Base-by-base conservation (phyloP, 495 filamentous ascomycete species). In the Podospora pseudopauciseta region DNA sequence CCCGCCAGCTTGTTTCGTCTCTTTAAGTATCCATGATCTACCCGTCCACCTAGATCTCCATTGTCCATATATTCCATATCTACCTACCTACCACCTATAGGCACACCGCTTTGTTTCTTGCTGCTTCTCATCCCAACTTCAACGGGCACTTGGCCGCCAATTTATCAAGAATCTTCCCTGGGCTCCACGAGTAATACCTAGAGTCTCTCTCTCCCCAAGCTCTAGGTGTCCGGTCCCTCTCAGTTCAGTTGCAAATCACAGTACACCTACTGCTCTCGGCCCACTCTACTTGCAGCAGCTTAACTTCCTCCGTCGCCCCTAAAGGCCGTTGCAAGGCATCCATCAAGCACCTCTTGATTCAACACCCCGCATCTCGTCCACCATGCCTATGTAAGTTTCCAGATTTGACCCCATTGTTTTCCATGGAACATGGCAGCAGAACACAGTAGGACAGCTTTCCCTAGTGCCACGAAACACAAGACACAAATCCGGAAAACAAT, bases 381-480 rank as follows among this genome's bases (percentile, higher is more conserved):
- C 63, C 53, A 79, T 79, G 77, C 77, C 77, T n/a, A 79, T 79
- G 77, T 79, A 71, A 76, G 76, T 71, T 62, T 6, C 18, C 26
- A 28, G 59, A 0, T 26, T 26, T 18, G 26, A 9, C 59, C 26
- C 59, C 27, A 11, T 2, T 32, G 23, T 23, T 18, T 6, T 11
- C 13, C 13, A 49, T 49, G 39, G 39, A 16, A 49, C 39, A 49
- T 49, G 6, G 39, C 39, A 49, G 39, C 27, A 32, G 23, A 61
- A 15, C 59, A 61, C 59, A 61, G 59, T 27, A 61, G 6, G 39
- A 58, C 61, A 49, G 60, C 20, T 28, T 39, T 32, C 56, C 55
- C 26, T 39, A 62, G 73, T 71, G 53, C 65, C 65, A 73, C 71
- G 67, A 63, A 28, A 49, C 69, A 72, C 68, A 67, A 59, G 65